Evolutionary conservation across 495 filamentous ascomycete species (phyloP).

Genomic region (Penicillium roqueforti): DNA sequence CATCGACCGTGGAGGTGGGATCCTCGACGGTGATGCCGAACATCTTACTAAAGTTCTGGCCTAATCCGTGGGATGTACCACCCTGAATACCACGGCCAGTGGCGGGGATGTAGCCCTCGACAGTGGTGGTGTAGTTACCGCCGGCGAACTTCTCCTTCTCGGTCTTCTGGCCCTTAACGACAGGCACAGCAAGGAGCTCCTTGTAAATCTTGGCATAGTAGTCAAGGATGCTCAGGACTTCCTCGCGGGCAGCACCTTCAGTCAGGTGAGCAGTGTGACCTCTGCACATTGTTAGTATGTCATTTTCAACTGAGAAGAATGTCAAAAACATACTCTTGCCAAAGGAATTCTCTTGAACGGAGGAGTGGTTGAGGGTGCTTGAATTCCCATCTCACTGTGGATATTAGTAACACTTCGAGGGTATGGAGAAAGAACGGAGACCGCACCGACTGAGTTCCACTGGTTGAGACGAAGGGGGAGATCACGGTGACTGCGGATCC

Average conservation of each 20-base stretch:
- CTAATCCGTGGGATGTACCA: conserved; percentile 88
- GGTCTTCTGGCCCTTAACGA: conserved; percentile 81
- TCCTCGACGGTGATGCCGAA: conserved; percentile 96
- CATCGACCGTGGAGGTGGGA: conserved; percentile 69
- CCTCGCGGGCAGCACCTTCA: conserved; percentile 67
- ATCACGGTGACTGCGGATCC: conserved; percentile 92
- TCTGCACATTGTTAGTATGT: conserved; percentile 9
- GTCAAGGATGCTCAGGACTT: conserved; percentile 92
- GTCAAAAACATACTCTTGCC: conserved; percentile 64
- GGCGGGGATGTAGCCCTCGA: conserved; percentile 83
- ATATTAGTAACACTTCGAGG: neutral
- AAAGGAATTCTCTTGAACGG: conserved; percentile 88
- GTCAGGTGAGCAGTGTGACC: conserved; percentile 94
- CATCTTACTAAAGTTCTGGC: conserved; percentile 98
- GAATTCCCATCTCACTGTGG: conserved; percentile 92
- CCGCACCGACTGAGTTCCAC: conserved; percentile 81
- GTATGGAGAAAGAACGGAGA: neutral
- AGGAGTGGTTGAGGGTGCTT: conserved; percentile 96
- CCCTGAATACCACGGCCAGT: conserved; percentile 97
- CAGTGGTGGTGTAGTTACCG: conserved; percentile 89
- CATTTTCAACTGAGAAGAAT: neutral
- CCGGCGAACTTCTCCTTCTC: conserved; percentile 97
- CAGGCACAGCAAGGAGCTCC: conserved; percentile 88
- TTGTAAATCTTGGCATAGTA: conserved; percentile 86
- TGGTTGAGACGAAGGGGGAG: conserved; percentile 91